Conservation (phyloP, 2,329 filamentous ascomycete genomes). For the Penicillium sclerotigenum region DNA sequence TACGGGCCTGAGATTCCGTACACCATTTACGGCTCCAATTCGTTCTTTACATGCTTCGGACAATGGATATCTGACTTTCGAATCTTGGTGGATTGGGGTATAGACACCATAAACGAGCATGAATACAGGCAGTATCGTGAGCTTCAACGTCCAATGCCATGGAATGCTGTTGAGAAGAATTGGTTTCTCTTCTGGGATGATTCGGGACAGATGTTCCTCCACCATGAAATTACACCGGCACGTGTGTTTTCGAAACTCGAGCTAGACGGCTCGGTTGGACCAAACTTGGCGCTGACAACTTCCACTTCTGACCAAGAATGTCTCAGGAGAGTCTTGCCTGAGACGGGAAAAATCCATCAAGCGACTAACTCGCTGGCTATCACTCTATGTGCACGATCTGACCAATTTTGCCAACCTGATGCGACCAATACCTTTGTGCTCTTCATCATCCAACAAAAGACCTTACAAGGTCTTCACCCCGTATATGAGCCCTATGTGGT, state of each 20-base stretch:
- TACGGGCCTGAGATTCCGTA: slow-evolving; percentile 52
- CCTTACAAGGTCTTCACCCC: slow-evolving; percentile 47
- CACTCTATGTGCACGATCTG: slow-evolving; percentile 52
- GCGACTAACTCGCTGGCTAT: slow-evolving; percentile 58
- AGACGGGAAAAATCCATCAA: slow-evolving; percentile 55
- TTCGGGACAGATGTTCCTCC: slow-evolving; percentile 47
- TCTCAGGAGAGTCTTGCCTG: slow-evolving; percentile 48
- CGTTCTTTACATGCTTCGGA: slow-evolving; percentile 54
- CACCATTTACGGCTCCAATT: slow-evolving; percentile 57
- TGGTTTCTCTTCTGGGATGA: slow-evolving; percentile 61
- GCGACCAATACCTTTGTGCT: slow-evolving; percentile 55
- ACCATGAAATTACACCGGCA: slow-evolving; percentile 53
- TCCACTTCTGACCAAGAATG: slow-evolving; percentile 45
- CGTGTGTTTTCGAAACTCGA: slow-evolving; percentile 51
- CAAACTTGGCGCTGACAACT: slow-evolving; percentile 46
- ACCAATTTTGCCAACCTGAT: slow-evolving; percentile 44
- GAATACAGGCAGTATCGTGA: slow-evolving; percentile 49
- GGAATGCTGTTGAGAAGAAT: slow-evolving; percentile 56
- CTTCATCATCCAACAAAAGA: slow-evolving; percentile 56
- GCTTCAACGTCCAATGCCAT: slow-evolving; percentile 50
- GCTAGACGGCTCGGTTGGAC: slow-evolving; percentile 47
- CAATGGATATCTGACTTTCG: slow-evolving; percentile 57
- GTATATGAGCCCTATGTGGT: slow-evolving; percentile 58
- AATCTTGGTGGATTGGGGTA: slow-evolving; percentile 47
- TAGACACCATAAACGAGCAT: slow-evolving; percentile 27